Percentiles rank a stretch among this genome's conserved stretches.
phyloP scores from a whole-genome alignment of 2,329 filamentous ascomycete genomes.

The Dothistroma pini region DNA sequence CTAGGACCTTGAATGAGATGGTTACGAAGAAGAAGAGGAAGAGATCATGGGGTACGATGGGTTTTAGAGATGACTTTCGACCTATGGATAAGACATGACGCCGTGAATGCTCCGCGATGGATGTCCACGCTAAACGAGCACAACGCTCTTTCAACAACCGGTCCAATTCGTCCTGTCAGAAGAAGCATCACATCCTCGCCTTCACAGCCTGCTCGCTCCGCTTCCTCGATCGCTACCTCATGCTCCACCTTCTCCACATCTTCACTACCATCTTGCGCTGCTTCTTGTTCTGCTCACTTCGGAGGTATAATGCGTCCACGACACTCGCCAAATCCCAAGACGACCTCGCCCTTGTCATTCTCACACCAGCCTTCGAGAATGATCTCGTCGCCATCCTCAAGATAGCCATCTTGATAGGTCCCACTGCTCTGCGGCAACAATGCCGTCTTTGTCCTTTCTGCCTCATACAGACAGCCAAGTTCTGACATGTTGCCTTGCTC shows the following conservation, averaged over 20 bases:
- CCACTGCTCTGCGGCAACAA: constrained; percentile 35
- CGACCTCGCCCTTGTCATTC: constrained; percentile 22
- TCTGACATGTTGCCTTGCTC: constrained; percentile 33
- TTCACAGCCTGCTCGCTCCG: no score
- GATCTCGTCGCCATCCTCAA: constrained; percentile 42
- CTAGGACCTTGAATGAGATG: constrained; percentile 29
- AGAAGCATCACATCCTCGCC: no score
- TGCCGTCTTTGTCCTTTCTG: constrained; percentile 31
- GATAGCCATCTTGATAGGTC: constrained; percentile 35
- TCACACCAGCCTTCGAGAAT: constrained; percentile 34
- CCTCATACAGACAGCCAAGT: constrained; percentile 44
- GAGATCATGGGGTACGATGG: constrained; percentile 21
- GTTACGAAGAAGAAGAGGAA: constrained; percentile 34
- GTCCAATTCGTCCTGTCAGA: no score
- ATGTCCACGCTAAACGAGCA: no score
- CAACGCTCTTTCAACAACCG: no score
- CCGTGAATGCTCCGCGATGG: no score
- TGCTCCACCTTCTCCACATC: no score
- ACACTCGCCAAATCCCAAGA: constrained; percentile 33
- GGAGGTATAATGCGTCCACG: constrained; percentile 27
- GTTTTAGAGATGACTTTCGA: neutral
- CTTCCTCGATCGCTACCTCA: no score
- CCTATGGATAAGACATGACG: neutral
- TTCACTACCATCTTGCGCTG: neutral
- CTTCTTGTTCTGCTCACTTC: constrained; percentile 8